phyloP scores from a whole-genome alignment of 2,329 filamentous ascomycete species.

The Stenocarpella maydis region DNA sequence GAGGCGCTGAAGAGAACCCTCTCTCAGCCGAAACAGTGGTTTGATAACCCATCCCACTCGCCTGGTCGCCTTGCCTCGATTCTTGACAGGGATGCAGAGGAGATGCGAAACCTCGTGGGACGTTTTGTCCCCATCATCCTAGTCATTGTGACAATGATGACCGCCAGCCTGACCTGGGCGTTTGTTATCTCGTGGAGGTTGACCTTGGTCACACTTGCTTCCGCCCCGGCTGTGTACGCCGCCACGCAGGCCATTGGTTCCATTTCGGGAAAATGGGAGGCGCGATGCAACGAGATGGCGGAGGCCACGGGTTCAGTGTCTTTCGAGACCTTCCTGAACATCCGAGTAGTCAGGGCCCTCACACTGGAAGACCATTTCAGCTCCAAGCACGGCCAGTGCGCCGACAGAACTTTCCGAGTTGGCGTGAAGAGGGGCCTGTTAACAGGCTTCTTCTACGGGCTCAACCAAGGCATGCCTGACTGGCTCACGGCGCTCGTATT shows the following conservation, averaged over 20 bases:
- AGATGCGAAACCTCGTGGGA: conserved; percentile 84
- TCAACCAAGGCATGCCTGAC: conserved; percentile 76
- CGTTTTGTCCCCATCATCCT: conserved; percentile 78
- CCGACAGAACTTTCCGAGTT: conserved; percentile 60
- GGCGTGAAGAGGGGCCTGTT: conserved; percentile 73
- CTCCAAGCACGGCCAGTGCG: conserved; percentile 65
- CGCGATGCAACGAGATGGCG: conserved; percentile 68
- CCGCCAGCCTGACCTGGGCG: conserved; percentile 78
- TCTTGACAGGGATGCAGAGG: conserved; percentile 84
- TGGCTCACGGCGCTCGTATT: conserved; percentile 83
- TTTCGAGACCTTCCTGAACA: conserved; percentile 79
- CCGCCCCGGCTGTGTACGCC: conserved; percentile 71
- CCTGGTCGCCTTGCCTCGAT: conserved; percentile 71
- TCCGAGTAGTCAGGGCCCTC: conserved; percentile 79
- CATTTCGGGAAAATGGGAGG: conserved; percentile 77
- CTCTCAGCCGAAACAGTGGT: conserved; percentile 80
- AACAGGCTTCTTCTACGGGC: conserved; percentile 76
- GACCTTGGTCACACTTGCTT: conserved; percentile 77
- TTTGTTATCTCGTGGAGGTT: conserved; percentile 80
- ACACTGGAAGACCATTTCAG: conserved; percentile 78
- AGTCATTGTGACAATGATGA: conserved; percentile 71
- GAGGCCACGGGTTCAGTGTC: conserved; percentile 69
- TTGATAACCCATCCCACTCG: conserved; percentile 73
- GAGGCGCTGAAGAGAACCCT: conserved; percentile 76
- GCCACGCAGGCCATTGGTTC: conserved; percentile 72